Base-by-base conservation (phyloP, 805 yeast genomes). In the Wickerhamia fluorescens region DNA sequence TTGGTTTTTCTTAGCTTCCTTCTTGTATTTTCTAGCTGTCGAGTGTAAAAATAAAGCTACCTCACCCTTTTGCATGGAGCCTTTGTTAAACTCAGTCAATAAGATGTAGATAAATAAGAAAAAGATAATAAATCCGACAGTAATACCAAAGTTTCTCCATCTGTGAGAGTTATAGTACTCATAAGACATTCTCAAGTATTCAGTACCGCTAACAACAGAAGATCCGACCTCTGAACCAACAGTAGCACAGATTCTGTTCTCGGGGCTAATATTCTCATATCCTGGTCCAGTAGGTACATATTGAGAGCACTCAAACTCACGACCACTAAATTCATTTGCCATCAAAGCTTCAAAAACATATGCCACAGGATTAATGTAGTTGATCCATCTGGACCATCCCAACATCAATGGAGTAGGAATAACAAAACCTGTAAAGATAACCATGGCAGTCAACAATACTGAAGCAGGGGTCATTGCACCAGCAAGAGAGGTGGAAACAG, bases 1-100 rank as follows among this genome's bases (percentile, higher is more conserved):
- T 22, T 48, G 48, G 20, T 49, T 27, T 27, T 47, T 19, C 20
- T 49, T 50, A 14, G 51, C 47, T 26, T 59, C 49, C 41, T 70
- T 73, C 41, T 56, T 66, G 45, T 71, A 37, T 38, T 66, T 66
- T 27, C 49, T 60, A 47, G 75, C 55, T 29, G 72, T 58, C 2
- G 68, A 54, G 25, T 56, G 53, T 45, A 71, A 75, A 61, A 74
- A 79, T 15, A 80, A 63, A 36, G 78, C 55, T 18, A 79, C 64
- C 52, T 80, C 88, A 62, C 88, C 88, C 54, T 74, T 74, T 51
- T 75, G 82, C 61, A 68, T 64, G 3, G 82, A 73, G 48, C 78
- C 75, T 45, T 67, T 69, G 42, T 74, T 73, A 37, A 45, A 56
- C 48, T 81, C 88, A 30, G 74, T 66, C 34, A 74, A 58, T 3